A percentile compares a stretch with the other conserved stretches of the same genome.
Conservation (phyloP, 148 eudicot genomes). For the Rhododendron kiyosumense region DNA sequence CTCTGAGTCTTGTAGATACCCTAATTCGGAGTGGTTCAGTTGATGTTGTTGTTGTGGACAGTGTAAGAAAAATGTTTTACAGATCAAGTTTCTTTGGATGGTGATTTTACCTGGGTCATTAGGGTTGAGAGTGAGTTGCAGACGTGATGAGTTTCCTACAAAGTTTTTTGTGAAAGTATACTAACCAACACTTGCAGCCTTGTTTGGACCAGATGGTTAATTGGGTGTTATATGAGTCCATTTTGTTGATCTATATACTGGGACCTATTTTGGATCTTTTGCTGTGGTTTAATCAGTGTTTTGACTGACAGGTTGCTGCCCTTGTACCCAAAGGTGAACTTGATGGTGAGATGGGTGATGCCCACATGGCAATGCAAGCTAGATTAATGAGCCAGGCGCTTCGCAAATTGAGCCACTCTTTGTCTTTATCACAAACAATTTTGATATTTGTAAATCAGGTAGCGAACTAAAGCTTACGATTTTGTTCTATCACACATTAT, state of each 20-base stretch:
- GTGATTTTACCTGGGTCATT: background rate
- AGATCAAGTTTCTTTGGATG: background rate
- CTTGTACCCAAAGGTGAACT: conserved; percentile 97
- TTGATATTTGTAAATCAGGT: conserved; percentile 92
- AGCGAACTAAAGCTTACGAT: background rate
- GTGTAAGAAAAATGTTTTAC: conserved; percentile 49
- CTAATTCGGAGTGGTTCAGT: conserved; percentile 94
- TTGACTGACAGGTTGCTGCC: conserved; percentile 75
- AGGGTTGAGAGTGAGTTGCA: background rate
- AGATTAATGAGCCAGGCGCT: conserved; percentile 99
- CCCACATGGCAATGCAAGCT: conserved; percentile 99
- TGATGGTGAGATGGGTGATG: conserved; percentile 99
- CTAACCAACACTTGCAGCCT: background rate
- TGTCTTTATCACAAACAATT: conserved; percentile 83
- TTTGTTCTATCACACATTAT: background rate
- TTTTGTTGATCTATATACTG: background rate
- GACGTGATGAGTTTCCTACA: background rate
- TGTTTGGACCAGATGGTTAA: background rate
- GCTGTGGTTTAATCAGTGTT: background rate
- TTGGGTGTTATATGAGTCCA: background rate
- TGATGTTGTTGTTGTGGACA: conserved; percentile 95
- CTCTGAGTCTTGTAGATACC: conserved; percentile 94
- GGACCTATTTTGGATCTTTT: background rate
- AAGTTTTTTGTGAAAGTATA: background rate
- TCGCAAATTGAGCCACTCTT: conserved; percentile 91